Evolutionary conservation across 306 rosid genomes (phyloP), one percentile per base, ranked within the genome.

Genomic region (Prunus padus): DNA sequence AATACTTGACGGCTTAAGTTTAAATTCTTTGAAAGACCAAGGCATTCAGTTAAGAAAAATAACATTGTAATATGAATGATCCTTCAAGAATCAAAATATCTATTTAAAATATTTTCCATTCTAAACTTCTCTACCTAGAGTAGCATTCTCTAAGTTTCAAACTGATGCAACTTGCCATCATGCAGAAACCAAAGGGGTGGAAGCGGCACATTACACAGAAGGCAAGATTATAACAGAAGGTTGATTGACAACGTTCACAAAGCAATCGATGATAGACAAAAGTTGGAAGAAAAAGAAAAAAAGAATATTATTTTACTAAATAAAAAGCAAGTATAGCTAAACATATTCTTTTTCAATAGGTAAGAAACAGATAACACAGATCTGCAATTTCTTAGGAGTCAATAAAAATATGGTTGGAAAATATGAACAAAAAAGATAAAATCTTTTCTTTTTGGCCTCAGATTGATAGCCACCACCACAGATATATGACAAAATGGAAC

Each of bases 401-500:
- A 78, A 65, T 45, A 25, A 62, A 8, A 4, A 30, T 9, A 65
- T 3, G 56, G 18, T 33, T 22, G 8, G 2, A 65, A 20, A 76
- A 37, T 25, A 76, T 51, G 3, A 40, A 8, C 30, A 56, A 33
- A 78, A 52, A 47, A 10, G 3, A 44, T 13, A 79, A 45, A 57
- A 26, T 26, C 28, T 28, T 65, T 19, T 23, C 15, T 46, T 51
- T 30, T 33, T 19, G 12, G 25, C 72, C 71, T 47, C 8, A 2
- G 33, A 75, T 62, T 63, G 61, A 60, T 12, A 60, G 25, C 44
- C 5, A 18, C 42, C 37, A 54, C 37, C 72, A 71, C 57, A 20
- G 37, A 72, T 63, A 83, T 4, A 75, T 18, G 52, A 50, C 46
- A 80, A 42, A 69, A 79, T 25, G 49, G 52, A 65, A 75, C 56